A percentile compares a stretch with the other conserved stretches of the same genome.
phyloP scores from a whole-genome alignment of 75 land plant species.

The Sequoiadendron giganteum region DNA sequence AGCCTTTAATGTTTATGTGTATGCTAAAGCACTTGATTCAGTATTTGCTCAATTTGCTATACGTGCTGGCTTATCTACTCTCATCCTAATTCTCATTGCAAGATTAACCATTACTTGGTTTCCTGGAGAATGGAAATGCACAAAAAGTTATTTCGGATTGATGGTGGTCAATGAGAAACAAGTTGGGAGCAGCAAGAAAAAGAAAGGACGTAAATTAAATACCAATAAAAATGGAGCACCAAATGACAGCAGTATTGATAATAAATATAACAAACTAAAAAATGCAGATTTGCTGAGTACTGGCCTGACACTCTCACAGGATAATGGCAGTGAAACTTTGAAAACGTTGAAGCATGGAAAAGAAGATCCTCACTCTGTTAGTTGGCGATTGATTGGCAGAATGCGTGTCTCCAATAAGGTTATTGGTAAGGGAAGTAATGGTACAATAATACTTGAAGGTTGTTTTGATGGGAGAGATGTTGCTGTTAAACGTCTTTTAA shows the following conservation, averaged over 20 bases:
- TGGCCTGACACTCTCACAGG: background rate
- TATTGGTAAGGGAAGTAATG: constrained; percentile 95
- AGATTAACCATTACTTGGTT: background rate
- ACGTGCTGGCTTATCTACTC: background rate
- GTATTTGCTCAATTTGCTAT: background rate
- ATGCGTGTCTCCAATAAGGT: constrained; percentile 45
- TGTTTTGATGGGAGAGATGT: constrained; percentile 67
- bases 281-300: constrained; percentile 13
- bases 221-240: constrained; percentile 5
- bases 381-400: constrained; percentile 47
- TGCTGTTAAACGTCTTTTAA: constrained; percentile 88
- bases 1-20: background rate
- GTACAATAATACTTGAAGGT: constrained; percentile 87
- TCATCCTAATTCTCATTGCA: background rate
- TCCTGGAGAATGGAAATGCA: background rate
- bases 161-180: background rate
- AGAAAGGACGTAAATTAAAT: constrained; percentile 7
- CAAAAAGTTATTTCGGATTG: background rate
- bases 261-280: constrained; percentile 11
- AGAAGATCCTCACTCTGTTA: background rate
- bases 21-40: background rate
- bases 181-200: constrained; percentile 10
- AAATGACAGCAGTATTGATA: background rate
- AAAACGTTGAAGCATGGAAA: constrained; percentile 8
- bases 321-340: constrained; percentile 13